Base-by-base conservation (phyloP, 163 green algal species). In the Chlamydomonas reinhardtii region DNA sequence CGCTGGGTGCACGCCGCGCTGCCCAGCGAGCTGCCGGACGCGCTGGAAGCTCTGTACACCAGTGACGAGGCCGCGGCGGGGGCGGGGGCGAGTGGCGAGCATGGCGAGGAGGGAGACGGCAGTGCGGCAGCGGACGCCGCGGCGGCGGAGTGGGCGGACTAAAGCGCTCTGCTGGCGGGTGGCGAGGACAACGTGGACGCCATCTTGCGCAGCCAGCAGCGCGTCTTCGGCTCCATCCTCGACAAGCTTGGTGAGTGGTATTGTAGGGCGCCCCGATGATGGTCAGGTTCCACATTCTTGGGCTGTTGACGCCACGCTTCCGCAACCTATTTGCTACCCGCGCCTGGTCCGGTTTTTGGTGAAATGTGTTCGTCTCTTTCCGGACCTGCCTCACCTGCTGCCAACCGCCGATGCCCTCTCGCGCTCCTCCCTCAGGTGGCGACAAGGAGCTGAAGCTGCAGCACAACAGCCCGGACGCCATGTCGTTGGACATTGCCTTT, bases 401-500 rank as follows among this genome's bases (percentile, higher is more conserved):
- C 48, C 14, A 9, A 56, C 48, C 48, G 1, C 48, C 6, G 48
- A 9, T 56, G 9, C 12, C 12, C 48, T n/a, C n/a, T n/a, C n/a
- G 22, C 59, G 14, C 17, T 19, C 59, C 14, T 31, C 1, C 17
- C 59, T 0, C 52, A 80, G 74, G 74, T 32, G 31, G 17, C 19
- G 81, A 90, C 62, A 90, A 85, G 73, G 84, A 90, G 65, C 77
- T 82, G 14, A 90, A 90, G 77, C 78, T 90, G 61, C 82, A 87
- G 59, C 77, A 83, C 73, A 71, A 71, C 32, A 64, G 76, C 35
- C 89, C 89, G n/a, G 76, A 82, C 54, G 35, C 74, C 48, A 88
- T 92, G 77, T 82, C 64, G 15, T 64, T 92, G 43, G 89, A 92
- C 78, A 61, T 92, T 16, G 39, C 89, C 73, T 78, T 92, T 81